Evolutionary conservation across 805 yeast genomes (phyloP).

Genomic region (Tetrapisispora iriomotensis): DNA sequence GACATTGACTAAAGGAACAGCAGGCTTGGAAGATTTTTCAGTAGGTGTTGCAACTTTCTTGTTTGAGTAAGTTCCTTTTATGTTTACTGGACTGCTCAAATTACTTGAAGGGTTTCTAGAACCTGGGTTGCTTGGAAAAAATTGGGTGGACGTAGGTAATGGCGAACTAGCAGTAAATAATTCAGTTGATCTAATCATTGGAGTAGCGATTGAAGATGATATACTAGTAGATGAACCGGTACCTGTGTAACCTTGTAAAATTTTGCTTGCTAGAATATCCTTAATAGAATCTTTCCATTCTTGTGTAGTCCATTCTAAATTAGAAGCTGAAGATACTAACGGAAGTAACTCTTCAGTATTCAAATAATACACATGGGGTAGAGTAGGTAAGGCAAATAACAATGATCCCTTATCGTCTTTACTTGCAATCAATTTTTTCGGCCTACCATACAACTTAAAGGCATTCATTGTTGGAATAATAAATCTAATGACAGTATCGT

Average conservation of each 20-base stretch:
- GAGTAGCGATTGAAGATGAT: conserved; percentile 48
- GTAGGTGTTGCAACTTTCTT: not conserved
- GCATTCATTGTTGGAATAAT: conserved; percentile 62
- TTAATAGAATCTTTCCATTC: conserved; percentile 54
- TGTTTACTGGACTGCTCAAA: not conserved
- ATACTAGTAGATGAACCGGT: conserved; percentile 64
- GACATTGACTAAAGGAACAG: not conserved
- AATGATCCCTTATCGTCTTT: conserved; percentile 46
- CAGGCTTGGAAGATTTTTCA: not conserved
- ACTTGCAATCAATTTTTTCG: conserved; percentile 48
- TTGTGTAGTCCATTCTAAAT: conserved; percentile 44
- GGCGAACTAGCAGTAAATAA: conserved; percentile 16
- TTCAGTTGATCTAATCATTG: conserved; percentile 33
- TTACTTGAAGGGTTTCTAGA: conserved; percentile 1
- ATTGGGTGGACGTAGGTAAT: conserved; percentile 9
- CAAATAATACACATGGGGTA: conserved; percentile 58
- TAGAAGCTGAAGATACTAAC: conserved; percentile 28
- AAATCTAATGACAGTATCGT: conserved; percentile 64
- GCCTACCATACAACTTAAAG: conserved; percentile 67
- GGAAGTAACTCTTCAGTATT: conserved; percentile 48
- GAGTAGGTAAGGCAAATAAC: conserved; percentile 62
- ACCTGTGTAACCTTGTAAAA: conserved; percentile 58
- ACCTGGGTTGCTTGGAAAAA: conserved; percentile 5
- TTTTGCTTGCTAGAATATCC: conserved; percentile 43
- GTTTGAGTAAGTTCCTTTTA: not conserved